These are phyloP conservation scores for Lasiosphaeris hirsuta DNA, from an alignment of 495 filamentous ascomycete genomes.

Conservation along the genomic window DNA sequence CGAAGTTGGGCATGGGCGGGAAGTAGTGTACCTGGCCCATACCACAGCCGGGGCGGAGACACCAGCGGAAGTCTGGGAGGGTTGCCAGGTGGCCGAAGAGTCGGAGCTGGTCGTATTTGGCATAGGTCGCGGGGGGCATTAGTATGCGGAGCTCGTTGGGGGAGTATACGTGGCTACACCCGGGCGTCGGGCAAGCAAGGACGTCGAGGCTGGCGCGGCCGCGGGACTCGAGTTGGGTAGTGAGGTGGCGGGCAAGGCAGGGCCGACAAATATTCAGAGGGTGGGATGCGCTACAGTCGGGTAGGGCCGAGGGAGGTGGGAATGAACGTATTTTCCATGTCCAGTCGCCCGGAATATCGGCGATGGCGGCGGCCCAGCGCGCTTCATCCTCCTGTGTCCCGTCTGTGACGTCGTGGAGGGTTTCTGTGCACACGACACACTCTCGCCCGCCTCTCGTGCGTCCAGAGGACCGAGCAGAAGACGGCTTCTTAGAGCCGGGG, in stretches of 20 bases:
- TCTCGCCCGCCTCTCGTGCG: background rate
- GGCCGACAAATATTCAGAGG: conserved; percentile 11
- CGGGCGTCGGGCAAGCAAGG: conserved; percentile 9
- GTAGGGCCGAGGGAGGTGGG: background rate
- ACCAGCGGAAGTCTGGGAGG: conserved; percentile 39
- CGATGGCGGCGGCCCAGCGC: conserved; percentile 1
- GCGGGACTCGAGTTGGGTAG: conserved; percentile 4
- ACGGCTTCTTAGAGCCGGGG: too few species aligned
- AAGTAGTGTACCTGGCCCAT: conserved; percentile 36
- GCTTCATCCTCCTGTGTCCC: background rate
- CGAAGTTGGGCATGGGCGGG: background rate
- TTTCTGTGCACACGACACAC: conserved; percentile 8
- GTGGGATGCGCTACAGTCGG: conserved; percentile 7
- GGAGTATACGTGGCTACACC: conserved; percentile 12
- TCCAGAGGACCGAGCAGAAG: too few species aligned
- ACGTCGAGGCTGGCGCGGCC: conserved; percentile 5
- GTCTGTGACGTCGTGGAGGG: conserved; percentile 2
- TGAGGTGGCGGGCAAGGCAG: conserved; percentile 10
- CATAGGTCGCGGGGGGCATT: background rate
- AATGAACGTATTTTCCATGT: conserved; percentile 7
- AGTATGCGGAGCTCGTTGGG: conserved; percentile 11
- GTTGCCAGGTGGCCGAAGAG: conserved; percentile 22
- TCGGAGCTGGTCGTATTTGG: conserved; percentile 26
- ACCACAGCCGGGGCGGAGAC: conserved; percentile 29
- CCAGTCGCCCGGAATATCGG: conserved; percentile 14